phyloP scores from a whole-genome alignment of 805 yeast genomes.

The Lipomyces yamadae region DNA sequence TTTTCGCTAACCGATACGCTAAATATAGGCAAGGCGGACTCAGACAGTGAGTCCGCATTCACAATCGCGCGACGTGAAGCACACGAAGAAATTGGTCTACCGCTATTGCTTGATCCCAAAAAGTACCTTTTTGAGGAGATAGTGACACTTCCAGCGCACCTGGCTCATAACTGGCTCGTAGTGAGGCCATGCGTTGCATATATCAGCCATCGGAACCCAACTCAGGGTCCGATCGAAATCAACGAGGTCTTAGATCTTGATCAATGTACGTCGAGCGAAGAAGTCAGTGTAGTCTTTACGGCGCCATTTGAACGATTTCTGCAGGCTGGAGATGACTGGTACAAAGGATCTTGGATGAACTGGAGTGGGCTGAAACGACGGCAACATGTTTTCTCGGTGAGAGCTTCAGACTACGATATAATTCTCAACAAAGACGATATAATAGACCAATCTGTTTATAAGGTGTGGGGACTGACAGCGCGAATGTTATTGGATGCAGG shows the following conservation, averaged over 20 bases:
- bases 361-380: constrained; percentile 47
- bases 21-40: constrained; percentile 86
- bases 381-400: constrained; percentile 44
- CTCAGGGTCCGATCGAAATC: constrained; percentile 19
- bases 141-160: constrained; percentile 71
- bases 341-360: constrained; percentile 40
- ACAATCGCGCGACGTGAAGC: constrained; percentile 81
- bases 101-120: constrained; percentile 45
- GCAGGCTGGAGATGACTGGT: constrained; percentile 34
- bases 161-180: constrained; percentile 79
- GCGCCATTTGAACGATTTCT: constrained; percentile 33
- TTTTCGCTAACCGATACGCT: constrained; percentile 15
- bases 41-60: constrained; percentile 64
- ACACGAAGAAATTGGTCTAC: constrained; percentile 82
- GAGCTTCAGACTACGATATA: constrained; percentile 13
- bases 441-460: constrained; percentile 31
- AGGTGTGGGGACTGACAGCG: constrained; percentile 53
- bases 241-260: constrained; percentile 23
- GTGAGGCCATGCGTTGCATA: constrained; percentile 70
- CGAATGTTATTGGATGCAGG: constrained; percentile 50
- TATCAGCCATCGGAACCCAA: constrained; percentile 24
- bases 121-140: constrained; percentile 65
- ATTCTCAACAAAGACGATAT: neutral
- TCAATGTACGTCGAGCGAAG: constrained; percentile 33
- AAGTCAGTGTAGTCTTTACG: constrained; percentile 44